A percentile compares a stretch with the other conserved stretches of the same genome.
Conservation (phyloP, 768 basidiomycete genomes). For the Gloeopeniophorella convolvens region DNA sequence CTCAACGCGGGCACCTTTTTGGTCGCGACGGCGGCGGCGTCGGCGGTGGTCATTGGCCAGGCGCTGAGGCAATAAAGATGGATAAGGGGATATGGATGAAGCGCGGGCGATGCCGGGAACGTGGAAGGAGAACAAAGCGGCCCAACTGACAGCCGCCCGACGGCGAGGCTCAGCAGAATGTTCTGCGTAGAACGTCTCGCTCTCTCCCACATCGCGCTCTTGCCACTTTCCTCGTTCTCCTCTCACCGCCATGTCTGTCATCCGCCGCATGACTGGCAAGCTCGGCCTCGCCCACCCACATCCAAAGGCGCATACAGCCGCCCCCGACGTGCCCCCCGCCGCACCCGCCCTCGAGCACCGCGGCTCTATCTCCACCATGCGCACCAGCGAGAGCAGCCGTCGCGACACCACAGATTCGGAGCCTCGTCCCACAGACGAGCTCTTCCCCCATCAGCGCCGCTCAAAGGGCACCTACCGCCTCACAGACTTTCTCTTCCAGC, state of each 20-base stretch:
- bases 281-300: constrained; percentile 25
- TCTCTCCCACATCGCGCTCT: neutral
- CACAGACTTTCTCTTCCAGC: constrained; percentile 70
- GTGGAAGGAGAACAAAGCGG: neutral
- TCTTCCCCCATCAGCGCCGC: constrained; percentile 34
- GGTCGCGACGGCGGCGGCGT: constrained; percentile 60
- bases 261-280: constrained; percentile 30
- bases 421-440: constrained; percentile 5
- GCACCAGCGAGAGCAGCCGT: constrained; percentile 51
- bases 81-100: too few relatives aligned
- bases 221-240: neutral
- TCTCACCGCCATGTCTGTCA: constrained; percentile 21
- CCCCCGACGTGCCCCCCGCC: constrained; percentile 13
- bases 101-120: constrained; percentile 7
- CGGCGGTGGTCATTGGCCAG: constrained; percentile 69
- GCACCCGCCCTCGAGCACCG: constrained; percentile 38
- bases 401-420: constrained; percentile 32
- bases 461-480: constrained; percentile 66
- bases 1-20: constrained; percentile 68
- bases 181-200: neutral
- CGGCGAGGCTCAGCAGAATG: too few relatives aligned
- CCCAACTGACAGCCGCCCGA: too few relatives aligned
- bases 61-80: too few relatives aligned
- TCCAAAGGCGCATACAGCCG: constrained; percentile 18
- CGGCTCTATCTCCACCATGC: constrained; percentile 61